phyloP scores from a whole-genome alignment of 1,139 yeast species.

The Yamadazyma spencermartinsiae region DNA sequence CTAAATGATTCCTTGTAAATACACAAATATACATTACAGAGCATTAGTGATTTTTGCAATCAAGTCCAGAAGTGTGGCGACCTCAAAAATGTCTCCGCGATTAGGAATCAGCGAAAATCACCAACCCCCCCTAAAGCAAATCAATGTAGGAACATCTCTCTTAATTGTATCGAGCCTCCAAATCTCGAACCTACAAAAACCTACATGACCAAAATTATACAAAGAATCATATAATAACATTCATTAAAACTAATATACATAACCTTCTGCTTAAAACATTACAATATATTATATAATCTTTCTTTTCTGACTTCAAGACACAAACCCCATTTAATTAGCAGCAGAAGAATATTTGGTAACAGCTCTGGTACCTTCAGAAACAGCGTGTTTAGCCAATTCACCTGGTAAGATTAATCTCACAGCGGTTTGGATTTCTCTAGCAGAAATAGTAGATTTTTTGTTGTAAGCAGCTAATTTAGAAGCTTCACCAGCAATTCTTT shows the following conservation, averaged over 20 bases:
- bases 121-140: not conserved
- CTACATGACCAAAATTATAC: not conserved
- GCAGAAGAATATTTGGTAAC: conserved; percentile 98
- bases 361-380: conserved; percentile 99
- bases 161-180: too few relatives aligned
- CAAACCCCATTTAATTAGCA: conserved; percentile 38
- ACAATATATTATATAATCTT: conserved; percentile 5
- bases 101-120: not conserved
- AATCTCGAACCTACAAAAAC: too few relatives aligned
- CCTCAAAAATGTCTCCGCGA: not conserved
- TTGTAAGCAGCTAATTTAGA: conserved; percentile 99
- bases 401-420: conserved; percentile 99
- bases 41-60: not conserved
- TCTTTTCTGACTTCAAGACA: not conserved
- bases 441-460: conserved; percentile 98
- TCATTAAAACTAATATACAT: conserved; percentile 17
- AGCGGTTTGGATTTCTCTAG: conserved; percentile 99
- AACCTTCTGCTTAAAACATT: conserved; percentile 7
- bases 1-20: not conserved
- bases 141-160: too few relatives aligned
- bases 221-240: conserved; percentile 14
- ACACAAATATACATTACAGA: not conserved
- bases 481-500: conserved; percentile 96
- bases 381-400: conserved; percentile 99
- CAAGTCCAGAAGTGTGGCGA: not conserved